Evolutionary conservation across 148 eudicot genomes (phyloP), one percentile per base, ranked within the genome.

Genomic region (Fagopyrum tataricum): DNA sequence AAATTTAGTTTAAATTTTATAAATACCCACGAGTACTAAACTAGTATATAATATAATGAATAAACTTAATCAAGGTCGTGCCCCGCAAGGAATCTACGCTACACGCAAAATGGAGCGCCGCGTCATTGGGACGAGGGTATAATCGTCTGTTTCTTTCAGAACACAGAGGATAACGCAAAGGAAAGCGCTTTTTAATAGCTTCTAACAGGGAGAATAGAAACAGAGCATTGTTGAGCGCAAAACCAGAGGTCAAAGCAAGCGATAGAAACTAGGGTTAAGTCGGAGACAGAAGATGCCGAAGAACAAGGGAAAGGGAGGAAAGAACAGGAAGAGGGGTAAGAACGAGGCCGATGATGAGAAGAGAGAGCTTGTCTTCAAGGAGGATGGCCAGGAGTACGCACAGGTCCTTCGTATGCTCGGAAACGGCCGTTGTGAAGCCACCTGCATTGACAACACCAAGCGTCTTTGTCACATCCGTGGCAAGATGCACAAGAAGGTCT

Each of bases 271-370:
- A 44, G 71, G 71, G 23, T 67, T 67, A 12, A 69, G 74, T 12
- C 62, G 62, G 62, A 55, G n/a, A 31, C n/a, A 11, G 39, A 72
- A 42, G 49, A 90, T 92, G 96, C 97, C 96, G 93, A 92, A 92
- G 91, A 90, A 92, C 86, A 92, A 92, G 81, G 97, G 97, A 62
- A 92, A 92, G 82, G 97, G 97, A 85, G 97, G 97, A 0, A 92
- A 92, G 89, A 92, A 89, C 78, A 79, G 97, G 72, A 92, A 92
- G 84, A 85, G 97, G 71, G 96, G 97, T 0, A 90, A 92, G 90
- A 92, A 92, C 80, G 98, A 92, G 52, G 98, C 93, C 1, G 98
- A 92, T 26, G 93, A 92, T 44, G 96, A 90, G 82, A 92, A 90
- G 81, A 78, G 93, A 37, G 96, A 92, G 82, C 83, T 92, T 4